Conservation (phyloP, 768 basidiomycete species). For the Tylopilus subfusipes region DNA sequence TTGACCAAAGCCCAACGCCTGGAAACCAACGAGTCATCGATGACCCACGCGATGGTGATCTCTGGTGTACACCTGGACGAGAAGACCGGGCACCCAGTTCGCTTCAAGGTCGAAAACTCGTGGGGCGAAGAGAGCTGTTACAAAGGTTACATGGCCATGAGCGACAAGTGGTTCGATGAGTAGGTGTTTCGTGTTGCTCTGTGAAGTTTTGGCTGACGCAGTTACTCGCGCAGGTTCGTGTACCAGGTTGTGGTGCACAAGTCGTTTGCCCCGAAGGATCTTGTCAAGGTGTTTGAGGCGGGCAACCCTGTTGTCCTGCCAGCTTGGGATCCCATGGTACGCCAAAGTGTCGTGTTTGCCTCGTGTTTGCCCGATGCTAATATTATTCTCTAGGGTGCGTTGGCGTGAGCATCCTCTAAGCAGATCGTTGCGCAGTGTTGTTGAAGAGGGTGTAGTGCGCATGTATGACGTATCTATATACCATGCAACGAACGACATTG, state of each 20-base stretch:
- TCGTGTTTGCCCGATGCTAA: neutral
- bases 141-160: conserved; percentile 92
- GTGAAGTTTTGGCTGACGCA: neutral
- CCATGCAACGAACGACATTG: neutral
- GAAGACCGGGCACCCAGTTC: conserved; percentile 61
- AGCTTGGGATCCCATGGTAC: conserved; percentile 67
- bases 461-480: neutral
- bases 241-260: conserved; percentile 93
- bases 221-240: conserved; percentile 54
- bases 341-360: neutral
- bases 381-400: conserved; percentile 14
- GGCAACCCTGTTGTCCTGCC: conserved; percentile 67
- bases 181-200: conserved; percentile 36
- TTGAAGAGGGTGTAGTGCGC: neutral
- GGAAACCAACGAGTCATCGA: conserved; percentile 75
- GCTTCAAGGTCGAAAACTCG: conserved; percentile 97
- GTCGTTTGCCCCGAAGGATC: conserved; percentile 72
- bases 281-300: conserved; percentile 74
- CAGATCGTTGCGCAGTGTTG: neutral
- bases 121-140: conserved; percentile 80
- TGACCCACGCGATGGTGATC: conserved; percentile 92
- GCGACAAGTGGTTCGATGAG: conserved; percentile 89
- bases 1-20: conserved; percentile 86
- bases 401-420: conserved; percentile 16
- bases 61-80: conserved; percentile 85